phyloP scores from a whole-genome alignment of 2,329 filamentous ascomycete species.

The Ceratocystis albifundus region DNA sequence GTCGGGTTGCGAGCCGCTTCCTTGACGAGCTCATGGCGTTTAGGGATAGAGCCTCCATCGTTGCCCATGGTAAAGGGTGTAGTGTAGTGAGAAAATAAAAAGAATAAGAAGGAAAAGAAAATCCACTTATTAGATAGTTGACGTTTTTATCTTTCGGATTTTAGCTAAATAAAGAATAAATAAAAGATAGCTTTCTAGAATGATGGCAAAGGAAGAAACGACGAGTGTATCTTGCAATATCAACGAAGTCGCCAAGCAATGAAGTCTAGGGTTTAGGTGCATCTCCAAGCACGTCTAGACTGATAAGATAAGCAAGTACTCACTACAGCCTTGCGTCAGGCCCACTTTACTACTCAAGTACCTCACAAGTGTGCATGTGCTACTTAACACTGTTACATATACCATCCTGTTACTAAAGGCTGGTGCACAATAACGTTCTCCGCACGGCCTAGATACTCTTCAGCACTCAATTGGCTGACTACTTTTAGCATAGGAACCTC shows the following conservation, averaged over 20 bases:
- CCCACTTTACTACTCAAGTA: neutral
- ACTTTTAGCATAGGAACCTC: slow-evolving; percentile 5
- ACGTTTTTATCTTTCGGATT: too few species aligned
- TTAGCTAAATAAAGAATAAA: too few species aligned
- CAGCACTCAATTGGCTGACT: slow-evolving; percentile 3
- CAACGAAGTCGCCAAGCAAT: neutral
- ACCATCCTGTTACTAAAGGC: neutral
- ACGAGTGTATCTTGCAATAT: too few species aligned
- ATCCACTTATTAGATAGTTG: neutral
- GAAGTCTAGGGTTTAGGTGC: neutral
- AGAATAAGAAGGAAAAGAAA: neutral
- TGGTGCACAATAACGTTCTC: neutral
- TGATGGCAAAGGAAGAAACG: too few species aligned
- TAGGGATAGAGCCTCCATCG: slow-evolving; percentile 93
- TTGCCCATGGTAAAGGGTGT: slow-evolving; percentile 66
- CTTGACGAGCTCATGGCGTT: slow-evolving; percentile 89
- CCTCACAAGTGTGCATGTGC: neutral
- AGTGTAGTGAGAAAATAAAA: neutral
- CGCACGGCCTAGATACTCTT: neutral
- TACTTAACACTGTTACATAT: too few species aligned
- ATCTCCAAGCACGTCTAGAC: neutral
- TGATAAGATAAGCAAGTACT: slow-evolving; percentile 11
- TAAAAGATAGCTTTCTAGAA: too few species aligned
- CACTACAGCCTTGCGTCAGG: neutral
- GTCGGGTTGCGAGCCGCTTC: slow-evolving; percentile 75